Conservation (phyloP, 148 eudicot genomes). For the Chenopodium quinoa region DNA sequence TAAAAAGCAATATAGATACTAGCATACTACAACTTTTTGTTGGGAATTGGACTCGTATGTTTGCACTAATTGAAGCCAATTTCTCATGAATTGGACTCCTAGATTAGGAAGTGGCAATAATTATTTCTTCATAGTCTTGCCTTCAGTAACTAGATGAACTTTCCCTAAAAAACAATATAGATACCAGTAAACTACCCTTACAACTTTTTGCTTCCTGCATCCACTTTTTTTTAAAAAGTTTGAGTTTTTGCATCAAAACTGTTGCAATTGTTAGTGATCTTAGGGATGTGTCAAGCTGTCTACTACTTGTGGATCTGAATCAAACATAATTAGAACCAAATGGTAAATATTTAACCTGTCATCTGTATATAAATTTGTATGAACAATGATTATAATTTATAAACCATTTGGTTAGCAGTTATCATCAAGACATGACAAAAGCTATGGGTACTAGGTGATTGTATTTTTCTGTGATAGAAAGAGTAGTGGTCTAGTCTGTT, state of each 20-base stretch:
- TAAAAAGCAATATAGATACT: no score
- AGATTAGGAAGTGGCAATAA: background rate
- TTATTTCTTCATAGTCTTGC: background rate
- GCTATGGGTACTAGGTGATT: background rate
- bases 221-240: background rate
- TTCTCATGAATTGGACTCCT: background rate
- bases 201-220: background rate
- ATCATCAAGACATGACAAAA: background rate
- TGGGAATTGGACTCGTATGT: background rate
- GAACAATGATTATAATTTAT: background rate
- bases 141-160: background rate
- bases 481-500: background rate
- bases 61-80: background rate
- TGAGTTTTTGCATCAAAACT: background rate
- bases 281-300: no score
- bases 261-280: background rate
- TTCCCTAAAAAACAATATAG: no score
- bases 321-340: background rate
- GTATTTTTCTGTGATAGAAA: background rate
- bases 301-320: background rate
- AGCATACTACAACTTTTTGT: background rate
- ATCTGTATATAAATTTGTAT: background rate
- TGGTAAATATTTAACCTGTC: background rate
- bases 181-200: background rate
- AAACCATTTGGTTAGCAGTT: background rate